phyloP scores from a whole-genome alignment of 495 filamentous ascomycete genomes.

The Lophiotrema nucula region DNA sequence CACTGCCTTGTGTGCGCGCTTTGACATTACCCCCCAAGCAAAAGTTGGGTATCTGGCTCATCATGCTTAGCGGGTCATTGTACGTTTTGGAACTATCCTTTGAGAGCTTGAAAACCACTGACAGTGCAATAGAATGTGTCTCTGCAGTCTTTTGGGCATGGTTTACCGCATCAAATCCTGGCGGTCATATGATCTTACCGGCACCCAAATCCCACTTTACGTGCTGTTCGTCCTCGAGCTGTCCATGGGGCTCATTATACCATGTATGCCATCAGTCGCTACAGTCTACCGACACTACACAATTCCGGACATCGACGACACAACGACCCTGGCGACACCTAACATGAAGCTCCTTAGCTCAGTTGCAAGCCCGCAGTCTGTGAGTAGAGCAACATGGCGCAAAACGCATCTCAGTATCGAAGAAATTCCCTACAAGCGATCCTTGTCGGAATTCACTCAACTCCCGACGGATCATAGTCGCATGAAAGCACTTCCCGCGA shows the following conservation, averaged over 20 bases:
- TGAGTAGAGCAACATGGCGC: conserved; percentile 15
- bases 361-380: background rate
- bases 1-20: background rate
- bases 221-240: conserved; percentile 11
- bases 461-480: background rate
- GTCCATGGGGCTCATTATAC: conserved; percentile 18
- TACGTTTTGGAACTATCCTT: background rate
- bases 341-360: conserved; percentile 9
- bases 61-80: conserved; percentile 4
- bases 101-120: background rate
- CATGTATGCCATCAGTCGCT: conserved; percentile 17
- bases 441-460: background rate
- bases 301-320: conserved; percentile 16
- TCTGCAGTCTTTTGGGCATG: conserved; percentile 17
- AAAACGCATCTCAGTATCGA: conserved; percentile 26
- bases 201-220: conserved; percentile 23
- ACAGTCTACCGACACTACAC: conserved; percentile 12
- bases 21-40: conserved; percentile 8
- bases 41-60: conserved; percentile 13
- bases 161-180: conserved; percentile 16
- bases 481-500: conserved; percentile 25
- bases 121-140: conserved; percentile 13
- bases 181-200: conserved; percentile 19
- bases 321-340: conserved; percentile 11
- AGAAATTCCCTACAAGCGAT: conserved; percentile 16